Evolutionary conservation across 2,329 filamentous ascomycete genomes (phyloP), one percentile per base, ranked within the genome.

Genomic region (Trematosphaeria pertusa): DNA sequence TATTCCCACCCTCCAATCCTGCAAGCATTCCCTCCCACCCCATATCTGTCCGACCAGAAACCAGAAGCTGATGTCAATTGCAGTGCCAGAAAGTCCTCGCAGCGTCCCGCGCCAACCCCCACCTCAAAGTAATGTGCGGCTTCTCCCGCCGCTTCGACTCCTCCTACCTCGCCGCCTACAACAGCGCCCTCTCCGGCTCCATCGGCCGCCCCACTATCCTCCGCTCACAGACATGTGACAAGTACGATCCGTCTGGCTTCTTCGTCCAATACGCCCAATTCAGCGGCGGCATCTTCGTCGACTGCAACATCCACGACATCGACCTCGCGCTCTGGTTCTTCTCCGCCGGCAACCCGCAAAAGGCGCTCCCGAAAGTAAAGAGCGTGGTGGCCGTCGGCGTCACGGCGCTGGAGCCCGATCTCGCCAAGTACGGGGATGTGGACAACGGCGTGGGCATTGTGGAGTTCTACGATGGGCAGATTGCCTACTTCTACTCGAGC

Each of bases 251-350:
- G 0, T 78, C 77, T 0, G 85, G 85, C 35, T 88, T 87, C 76
- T 88, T 87, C 65, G 84, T 88, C 43, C 75, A 79, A 17, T 88
- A 88, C 69, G 83, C 86, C 10, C 75, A 84, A 57, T 85, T 81
- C 70, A 81, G 76, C 1, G 86, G 86, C 24, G 85, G 85, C 17
- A 87, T 88, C 64, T 88, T 88, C 58, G 86, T 88, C 46, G 86
- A 88, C 73, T 86, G 83, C 72, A 83, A 81, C 40, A 83, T 88
- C 61, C 86, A 88, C 73, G 86, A 88, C 58, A 88, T 88, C 56
- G 84, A 86, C 52, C 77, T 87, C 2, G 76, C 82, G 0, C 73
- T 86, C 2, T 87, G 83, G 83, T 86, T 82, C 73, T 84, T 86
- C 60, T 54, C 48, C 31, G 55, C 60, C 37, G 54, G 56, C n/a